Percentiles rank a stretch among this genome's conserved stretches.
Conservation (phyloP, 139 green algal species). For the Astrephomene gubernaculifera region DNA sequence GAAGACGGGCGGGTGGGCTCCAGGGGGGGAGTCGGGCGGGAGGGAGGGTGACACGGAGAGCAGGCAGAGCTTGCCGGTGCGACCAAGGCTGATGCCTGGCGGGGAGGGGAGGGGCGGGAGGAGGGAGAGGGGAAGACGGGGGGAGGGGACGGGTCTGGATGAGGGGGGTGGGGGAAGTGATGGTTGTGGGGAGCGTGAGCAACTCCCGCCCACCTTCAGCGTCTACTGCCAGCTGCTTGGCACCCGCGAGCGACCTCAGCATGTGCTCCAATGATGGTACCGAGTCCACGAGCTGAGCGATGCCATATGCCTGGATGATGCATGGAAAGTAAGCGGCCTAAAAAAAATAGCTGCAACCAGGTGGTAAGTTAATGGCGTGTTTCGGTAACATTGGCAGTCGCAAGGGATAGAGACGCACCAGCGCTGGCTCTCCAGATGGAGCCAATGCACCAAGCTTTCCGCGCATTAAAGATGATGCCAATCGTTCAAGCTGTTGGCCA, state of each 20-base stretch:
- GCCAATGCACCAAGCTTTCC: not conserved
- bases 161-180: not conserved
- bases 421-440: not conserved
- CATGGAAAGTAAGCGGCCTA: too few relatives aligned
- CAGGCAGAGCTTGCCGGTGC: slow-evolving; percentile 24
- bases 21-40: not conserved
- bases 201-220: not conserved
- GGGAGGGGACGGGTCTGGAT: not conserved
- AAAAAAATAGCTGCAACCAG: too few relatives aligned
- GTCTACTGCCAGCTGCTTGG: not conserved
- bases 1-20: not conserved
- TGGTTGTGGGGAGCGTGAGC: not conserved
- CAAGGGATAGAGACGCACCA: too few relatives aligned
- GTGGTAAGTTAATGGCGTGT: too few relatives aligned
- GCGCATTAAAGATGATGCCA: not conserved
- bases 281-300: slow-evolving; percentile 21
- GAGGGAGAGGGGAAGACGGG: not conserved
- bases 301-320: slow-evolving; percentile 22
- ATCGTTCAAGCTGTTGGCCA: not conserved
- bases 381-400: too few relatives aligned
- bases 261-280: slow-evolving; percentile 15
- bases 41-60: not conserved
- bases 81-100: slow-evolving; percentile 21
- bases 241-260: not conserved
- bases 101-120: not conserved